Conservation (phyloP, 108 stramenopile genomes). For the Halocafeteria seosinensis region DNA sequence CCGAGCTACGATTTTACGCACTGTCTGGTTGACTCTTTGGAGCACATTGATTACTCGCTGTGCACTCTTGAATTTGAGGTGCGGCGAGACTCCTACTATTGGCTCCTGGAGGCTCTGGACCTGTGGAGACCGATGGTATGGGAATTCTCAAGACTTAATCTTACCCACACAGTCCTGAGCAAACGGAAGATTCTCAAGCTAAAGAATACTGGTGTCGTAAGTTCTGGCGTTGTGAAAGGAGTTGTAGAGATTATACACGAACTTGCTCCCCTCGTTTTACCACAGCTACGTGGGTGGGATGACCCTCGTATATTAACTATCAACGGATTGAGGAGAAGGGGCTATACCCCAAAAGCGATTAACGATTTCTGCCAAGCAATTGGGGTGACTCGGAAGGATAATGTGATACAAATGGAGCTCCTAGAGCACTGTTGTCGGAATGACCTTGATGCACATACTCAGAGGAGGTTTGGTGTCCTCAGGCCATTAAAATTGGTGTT, state of each 20-base stretch:
- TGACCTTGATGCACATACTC: constrained; percentile 31
- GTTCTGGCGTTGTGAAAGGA: too few relatives aligned
- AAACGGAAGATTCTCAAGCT: constrained; percentile 87
- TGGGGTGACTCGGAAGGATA: constrained; percentile 73
- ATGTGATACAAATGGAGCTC: constrained; percentile 72
- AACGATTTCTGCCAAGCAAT: constrained; percentile 84
- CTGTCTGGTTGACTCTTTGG: constrained; percentile 82
- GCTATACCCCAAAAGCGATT: constrained; percentile 76
- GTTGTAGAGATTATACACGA: neutral
- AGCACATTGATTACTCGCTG: constrained; percentile 91
- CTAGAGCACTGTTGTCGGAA: constrained; percentile 27
- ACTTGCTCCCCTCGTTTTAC: constrained; percentile 38
- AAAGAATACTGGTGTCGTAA: constrained; percentile 34
- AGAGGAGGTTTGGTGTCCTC: constrained; percentile 70
- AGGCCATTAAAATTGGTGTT: constrained; percentile 63
- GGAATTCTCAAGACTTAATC: constrained; percentile 52
- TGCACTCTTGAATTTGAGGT: constrained; percentile 98
- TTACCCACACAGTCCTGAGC: constrained; percentile 76
- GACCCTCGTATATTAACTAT: constrained; percentile 97
- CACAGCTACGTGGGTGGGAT: constrained; percentile 91
- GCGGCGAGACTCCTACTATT: constrained; percentile 85
- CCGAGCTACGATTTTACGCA: constrained; percentile 95
- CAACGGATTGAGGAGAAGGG: constrained; percentile 73
- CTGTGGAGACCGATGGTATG: constrained; percentile 70
- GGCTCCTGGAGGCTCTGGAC: constrained; percentile 84